Evolutionary conservation across 805 yeast species (phyloP).

Genomic region (Wickerhamomyces silvicola): DNA sequence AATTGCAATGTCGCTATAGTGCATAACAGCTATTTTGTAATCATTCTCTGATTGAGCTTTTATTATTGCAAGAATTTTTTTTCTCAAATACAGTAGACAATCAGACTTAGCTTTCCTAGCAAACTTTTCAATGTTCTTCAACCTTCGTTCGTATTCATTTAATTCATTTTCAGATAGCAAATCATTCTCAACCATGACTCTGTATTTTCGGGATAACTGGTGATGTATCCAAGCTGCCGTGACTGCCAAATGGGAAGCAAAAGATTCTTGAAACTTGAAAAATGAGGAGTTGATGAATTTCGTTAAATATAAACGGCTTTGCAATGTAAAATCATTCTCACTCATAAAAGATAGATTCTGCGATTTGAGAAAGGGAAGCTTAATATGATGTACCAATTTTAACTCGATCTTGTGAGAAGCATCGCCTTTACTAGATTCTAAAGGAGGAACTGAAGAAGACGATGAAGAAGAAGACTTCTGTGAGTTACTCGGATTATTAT

Average conservation of each 20-base stretch:
- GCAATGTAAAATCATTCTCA: conserved; percentile 6
- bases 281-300: conserved; percentile 9
- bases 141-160: background rate
- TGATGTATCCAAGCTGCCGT: conserved; percentile 12
- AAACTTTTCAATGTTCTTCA: conserved; percentile 2
- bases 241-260: conserved; percentile 6
- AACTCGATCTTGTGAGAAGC: background rate
- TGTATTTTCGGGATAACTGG: conserved; percentile 12
- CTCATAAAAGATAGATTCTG: conserved; percentile 7
- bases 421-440: background rate
- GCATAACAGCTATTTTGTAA: conserved; percentile 2
- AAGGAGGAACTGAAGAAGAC: conserved; percentile 5
- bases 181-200: conserved; percentile 1
- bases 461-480: background rate
- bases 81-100: conserved; percentile 7
- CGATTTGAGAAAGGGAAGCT: conserved; percentile 5
- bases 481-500: no score
- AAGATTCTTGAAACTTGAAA: conserved; percentile 3
- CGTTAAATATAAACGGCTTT: conserved; percentile 7
- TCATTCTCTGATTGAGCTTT: conserved; percentile 8
- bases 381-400: conserved; percentile 9
- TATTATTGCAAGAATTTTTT: conserved; percentile 7
- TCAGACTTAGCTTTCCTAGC: conserved; percentile 5
- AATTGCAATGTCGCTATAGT: conserved; percentile 3
- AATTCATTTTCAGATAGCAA: conserved; percentile 1